These are phyloP conservation scores for Pulveroboletus sp. DNA, from an alignment of 1,284 basidiomycete species.

Conservation along the genomic window DNA sequence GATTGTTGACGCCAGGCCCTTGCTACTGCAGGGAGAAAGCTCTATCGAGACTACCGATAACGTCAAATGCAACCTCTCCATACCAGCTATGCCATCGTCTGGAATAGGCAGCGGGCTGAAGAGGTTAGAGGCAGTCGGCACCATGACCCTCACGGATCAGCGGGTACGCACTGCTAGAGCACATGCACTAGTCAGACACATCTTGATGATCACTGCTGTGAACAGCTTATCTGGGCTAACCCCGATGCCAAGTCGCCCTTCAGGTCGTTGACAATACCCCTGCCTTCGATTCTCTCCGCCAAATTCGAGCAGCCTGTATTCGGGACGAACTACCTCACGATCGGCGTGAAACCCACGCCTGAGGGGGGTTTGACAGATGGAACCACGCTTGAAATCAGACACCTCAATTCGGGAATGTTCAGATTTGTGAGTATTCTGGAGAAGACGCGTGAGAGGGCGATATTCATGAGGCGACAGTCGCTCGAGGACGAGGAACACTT, in stretches of 20 bases:
- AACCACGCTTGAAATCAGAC: slow-evolving; percentile 61
- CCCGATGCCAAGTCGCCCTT: slow-evolving; percentile 38
- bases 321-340: slow-evolving; percentile 59
- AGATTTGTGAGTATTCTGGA: slow-evolving; percentile 67
- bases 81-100: slow-evolving; percentile 50
- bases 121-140: slow-evolving; percentile 58
- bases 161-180: slow-evolving; percentile 45
- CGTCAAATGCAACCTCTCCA: slow-evolving; percentile 52
- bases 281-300: slow-evolving; percentile 60
- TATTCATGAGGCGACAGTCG: slow-evolving; percentile 67
- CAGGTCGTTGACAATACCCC: slow-evolving; percentile 54
- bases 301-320: slow-evolving; percentile 74
- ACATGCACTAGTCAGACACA: slow-evolving; percentile 4
- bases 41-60: slow-evolving; percentile 52
- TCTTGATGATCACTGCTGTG: background rate
- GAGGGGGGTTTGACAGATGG: slow-evolving; percentile 62
- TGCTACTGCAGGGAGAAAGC: slow-evolving; percentile 63
- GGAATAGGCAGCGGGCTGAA: slow-evolving; percentile 51
- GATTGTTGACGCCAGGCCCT: slow-evolving; percentile 53
- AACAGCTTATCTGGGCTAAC: slow-evolving; percentile 62
- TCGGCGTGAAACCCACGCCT: slow-evolving; percentile 62
- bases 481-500: slow-evolving; percentile 56
- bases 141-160: slow-evolving; percentile 63
- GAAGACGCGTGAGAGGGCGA: slow-evolving; percentile 69
- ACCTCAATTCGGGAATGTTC: slow-evolving; percentile 66